A percentile compares a stretch with the other conserved stretches of the same genome.
phyloP scores from a whole-genome alignment of 2,329 filamentous ascomycete genomes.

The Blastomyces parvus region DNA sequence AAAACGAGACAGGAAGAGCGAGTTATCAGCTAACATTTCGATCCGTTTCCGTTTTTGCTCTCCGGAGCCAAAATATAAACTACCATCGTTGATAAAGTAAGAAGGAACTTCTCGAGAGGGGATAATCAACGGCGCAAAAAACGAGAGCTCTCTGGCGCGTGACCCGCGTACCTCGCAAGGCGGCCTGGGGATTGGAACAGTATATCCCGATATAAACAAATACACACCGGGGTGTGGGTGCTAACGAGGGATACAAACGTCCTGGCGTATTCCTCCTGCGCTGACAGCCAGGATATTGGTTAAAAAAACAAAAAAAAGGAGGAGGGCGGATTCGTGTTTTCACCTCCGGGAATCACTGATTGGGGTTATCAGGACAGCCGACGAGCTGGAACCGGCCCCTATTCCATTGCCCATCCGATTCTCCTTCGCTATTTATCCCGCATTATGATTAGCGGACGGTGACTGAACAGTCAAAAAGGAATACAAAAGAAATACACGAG shows the following conservation, averaged over 20 bases:
- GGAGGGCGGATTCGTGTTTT: not conserved
- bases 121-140: too few species aligned
- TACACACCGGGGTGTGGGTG: too few species aligned
- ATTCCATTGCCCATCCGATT: not conserved
- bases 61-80: not conserved
- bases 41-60: not conserved
- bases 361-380: not conserved
- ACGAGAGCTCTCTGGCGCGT: too few species aligned
- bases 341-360: not conserved
- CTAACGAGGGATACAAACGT: not conserved
- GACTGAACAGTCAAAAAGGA: not conserved
- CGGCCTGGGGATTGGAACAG: not conserved
- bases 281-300: not conserved
- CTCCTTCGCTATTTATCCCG: too few species aligned
- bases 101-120: too few species aligned
- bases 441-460: not conserved
- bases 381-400: not conserved
- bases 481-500: not conserved
- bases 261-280: not conserved
- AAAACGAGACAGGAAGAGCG: not conserved
- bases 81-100: too few species aligned
- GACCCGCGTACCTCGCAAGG: too few species aligned
- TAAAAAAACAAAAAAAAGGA: too few species aligned
- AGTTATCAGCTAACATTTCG: not conserved
- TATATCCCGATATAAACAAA: too few species aligned